Conservation (phyloP, 768 basidiomycete genomes). For the Auriscalpium vulgare region DNA sequence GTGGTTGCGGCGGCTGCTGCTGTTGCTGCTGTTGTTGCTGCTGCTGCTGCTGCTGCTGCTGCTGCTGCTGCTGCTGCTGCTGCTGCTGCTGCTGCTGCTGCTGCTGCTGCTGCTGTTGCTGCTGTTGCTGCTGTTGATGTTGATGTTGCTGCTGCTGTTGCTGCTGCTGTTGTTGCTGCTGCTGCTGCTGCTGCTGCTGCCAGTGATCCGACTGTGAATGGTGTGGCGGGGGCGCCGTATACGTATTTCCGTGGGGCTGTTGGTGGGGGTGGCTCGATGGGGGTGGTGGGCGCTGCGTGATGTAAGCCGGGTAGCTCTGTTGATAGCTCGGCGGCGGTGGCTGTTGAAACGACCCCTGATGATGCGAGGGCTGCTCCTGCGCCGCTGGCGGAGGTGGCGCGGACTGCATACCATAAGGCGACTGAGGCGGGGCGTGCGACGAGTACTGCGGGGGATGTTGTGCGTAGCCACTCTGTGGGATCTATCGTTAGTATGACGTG, state of each 20-base stretch:
- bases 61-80: slow-evolving; percentile 7
- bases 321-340: slow-evolving; percentile 34
- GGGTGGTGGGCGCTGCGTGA: slow-evolving; percentile 15
- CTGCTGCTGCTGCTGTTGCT: neutral
- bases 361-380: slow-evolving; percentile 37
- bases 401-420: slow-evolving; percentile 30
- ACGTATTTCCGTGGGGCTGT: slow-evolving; percentile 14
- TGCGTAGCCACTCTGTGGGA: slow-evolving; percentile 27
- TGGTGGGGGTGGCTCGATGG: slow-evolving; percentile 17
- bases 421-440: slow-evolving; percentile 30
- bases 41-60: slow-evolving; percentile 8
- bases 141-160: too few species aligned
- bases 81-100: too few species aligned
- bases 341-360: slow-evolving; percentile 30
- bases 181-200: slow-evolving; percentile 12
- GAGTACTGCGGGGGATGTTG: slow-evolving; percentile 28
- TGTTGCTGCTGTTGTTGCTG: slow-evolving; percentile 11
- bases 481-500: slow-evolving; percentile 7
- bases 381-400: slow-evolving; percentile 24
- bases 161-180: too few species aligned
- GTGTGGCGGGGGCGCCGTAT: slow-evolving; percentile 16
- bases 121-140: slow-evolving; percentile 6
- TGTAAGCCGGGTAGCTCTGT: slow-evolving; percentile 16
- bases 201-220: slow-evolving; percentile 11
- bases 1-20: slow-evolving; percentile 3